Percentiles rank a stretch among this genome's conserved stretches.
These are phyloP conservation scores for Drechslera avenae DNA, from an alignment of 2,329 filamentous ascomycete species.

Conservation along the genomic window DNA sequence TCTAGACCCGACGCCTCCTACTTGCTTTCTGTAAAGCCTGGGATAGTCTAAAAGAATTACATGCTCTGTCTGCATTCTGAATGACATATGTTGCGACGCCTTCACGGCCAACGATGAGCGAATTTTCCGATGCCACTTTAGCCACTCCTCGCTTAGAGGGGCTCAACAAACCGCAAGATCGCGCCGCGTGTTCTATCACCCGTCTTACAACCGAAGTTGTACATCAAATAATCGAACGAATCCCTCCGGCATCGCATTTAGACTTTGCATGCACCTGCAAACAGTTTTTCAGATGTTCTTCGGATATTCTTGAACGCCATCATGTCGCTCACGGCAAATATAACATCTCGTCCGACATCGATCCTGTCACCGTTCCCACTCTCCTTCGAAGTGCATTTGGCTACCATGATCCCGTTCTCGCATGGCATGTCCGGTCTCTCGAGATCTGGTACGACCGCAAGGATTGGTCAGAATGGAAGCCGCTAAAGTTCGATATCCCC, in stretches of 20 bases:
- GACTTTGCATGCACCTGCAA: slow-evolving; percentile 20
- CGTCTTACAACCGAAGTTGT: slow-evolving; percentile 5
- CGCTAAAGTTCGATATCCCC: slow-evolving; percentile 3
- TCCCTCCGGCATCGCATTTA: slow-evolving; percentile 11
- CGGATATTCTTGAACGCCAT: slow-evolving; percentile 14
- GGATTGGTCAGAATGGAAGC: slow-evolving; percentile 18
- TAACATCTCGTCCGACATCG: slow-evolving; percentile 14
- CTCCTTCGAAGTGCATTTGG: slow-evolving; percentile 16
- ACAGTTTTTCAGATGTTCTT: slow-evolving; percentile 4
- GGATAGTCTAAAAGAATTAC: no score
- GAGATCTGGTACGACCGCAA: slow-evolving; percentile 20
- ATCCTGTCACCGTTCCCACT: slow-evolving; percentile 13
- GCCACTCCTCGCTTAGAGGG: no score
- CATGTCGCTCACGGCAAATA: slow-evolving; percentile 17
- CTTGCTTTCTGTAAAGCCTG: no score
- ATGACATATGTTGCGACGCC: no score
- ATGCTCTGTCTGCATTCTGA: no score
- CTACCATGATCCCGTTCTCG: slow-evolving; percentile 12
- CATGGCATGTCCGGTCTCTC: slow-evolving; percentile 19
- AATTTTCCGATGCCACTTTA: no score
- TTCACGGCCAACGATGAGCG: no score
- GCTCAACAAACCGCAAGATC: no score
- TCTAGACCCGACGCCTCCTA: no score
- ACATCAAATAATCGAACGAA: slow-evolving; percentile 11
- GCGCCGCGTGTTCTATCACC: no score